Base-by-base conservation (phyloP, 2,329 filamentous ascomycete genomes). In the Dryadomyces quercus-mongolicae region DNA sequence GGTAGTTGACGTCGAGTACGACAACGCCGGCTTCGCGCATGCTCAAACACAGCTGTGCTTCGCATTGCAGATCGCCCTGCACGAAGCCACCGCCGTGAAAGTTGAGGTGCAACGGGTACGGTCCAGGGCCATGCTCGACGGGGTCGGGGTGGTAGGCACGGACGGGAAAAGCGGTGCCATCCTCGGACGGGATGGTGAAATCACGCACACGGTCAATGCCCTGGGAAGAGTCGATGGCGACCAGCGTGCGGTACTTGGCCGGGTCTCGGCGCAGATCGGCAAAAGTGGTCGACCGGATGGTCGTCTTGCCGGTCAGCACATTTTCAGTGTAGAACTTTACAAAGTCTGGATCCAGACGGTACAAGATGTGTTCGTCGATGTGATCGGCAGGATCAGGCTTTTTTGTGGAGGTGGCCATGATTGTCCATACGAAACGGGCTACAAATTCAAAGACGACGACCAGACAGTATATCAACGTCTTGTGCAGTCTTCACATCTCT, bases 1-100 rank as follows among this genome's bases (percentile, higher is more conserved):
- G 67, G 56, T 72, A 72, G 52, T 68, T 65, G 25, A 71, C 68
- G 48, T 71, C 69, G 5, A 71, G 59, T 1, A 71, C 66, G 1
- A 64, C 66, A 1, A 71, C 1, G 67, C 67, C 1, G 67, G 67
- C 65, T 0, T 49, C 47, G 10, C 66, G 62, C 66, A 71, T 67
- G 52, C 59, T 66, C 46, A 68, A 56, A 52, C 69, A 71, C 3
- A 70, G 52, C 15, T 62, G 59, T 16, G 63, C 64, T 47, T 71
- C 67, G 15, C 61, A 59, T 2, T 54, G 55, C 51, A 71, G 51
- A 50, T 67, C 63, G 1, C 69, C 69, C 1, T 70, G 55, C 5
- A 70, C 65, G 49, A 69, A 71, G 0, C 69, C 69, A 8, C 69
- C 69, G 0, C 68, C 67, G 34, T 60, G 58, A 40, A 53, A 60